Evolutionary conservation across 148 eudicot genomes (phyloP), one percentile per base, ranked within the genome.

Genomic region (Agrostemma githago): DNA sequence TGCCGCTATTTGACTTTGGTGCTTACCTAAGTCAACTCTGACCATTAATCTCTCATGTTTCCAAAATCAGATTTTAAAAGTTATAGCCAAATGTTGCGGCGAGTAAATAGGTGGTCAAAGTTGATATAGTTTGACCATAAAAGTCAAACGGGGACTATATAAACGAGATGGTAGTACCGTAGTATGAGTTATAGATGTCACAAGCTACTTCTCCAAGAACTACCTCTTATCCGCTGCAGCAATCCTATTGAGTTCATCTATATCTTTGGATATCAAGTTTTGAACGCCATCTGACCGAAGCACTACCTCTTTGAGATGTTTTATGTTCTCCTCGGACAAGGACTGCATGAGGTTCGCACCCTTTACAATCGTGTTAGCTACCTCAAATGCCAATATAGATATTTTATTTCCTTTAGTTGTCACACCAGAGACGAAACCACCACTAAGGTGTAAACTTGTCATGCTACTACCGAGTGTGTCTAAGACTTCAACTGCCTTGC

Each of bases 211-310:
- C 40, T 67, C 40, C n/a, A 44, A 66, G 54, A 66, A 80, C 68
- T 57, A 92, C 98, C 98, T 92, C 86, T 93, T 94, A 84, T 94
- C 98, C 82, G 88, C 83, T 60, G 98, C 98, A 80, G 98, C 97
- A 83, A 88, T 88, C 83, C 88, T 86, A 59, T 87, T 88, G 51
- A 92, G 95, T 72, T 94, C 97, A 64, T 87, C 89, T 77, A 81
- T 69, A 81, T 94, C 93, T 84, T 85, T 87, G 40, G 97, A 93
- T 83, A 87, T 82, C 77, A 93, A 83, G 54, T 77, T 85, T 68
- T 89, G 92, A 69, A 93, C 95, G 39, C 98, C 98, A 83, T 93
- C 97, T 37, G 98, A 91, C 57, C 85, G 95, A 81, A 94, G 86
- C 65, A 94, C 90, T 56, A 87, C 90, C 84, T 91, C 97, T 78